Evolutionary conservation across 345 rosid genomes (phyloP).

Genomic region (Trapa bicornis): DNA sequence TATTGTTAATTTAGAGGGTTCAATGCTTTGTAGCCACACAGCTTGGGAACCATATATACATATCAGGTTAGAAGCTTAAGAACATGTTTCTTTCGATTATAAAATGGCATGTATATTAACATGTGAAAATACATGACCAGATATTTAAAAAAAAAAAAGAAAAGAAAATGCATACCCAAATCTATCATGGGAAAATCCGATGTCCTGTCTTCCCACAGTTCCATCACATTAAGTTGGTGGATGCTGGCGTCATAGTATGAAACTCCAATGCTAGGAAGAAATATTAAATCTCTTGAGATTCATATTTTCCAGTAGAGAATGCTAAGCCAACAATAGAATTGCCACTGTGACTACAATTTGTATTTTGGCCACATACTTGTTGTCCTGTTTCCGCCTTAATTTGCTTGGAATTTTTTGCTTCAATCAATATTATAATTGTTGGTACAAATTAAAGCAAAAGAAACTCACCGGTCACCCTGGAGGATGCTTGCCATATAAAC

Average conservation of each 20-base stretch:
- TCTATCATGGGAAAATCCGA: constrained; percentile 63
- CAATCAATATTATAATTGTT: not conserved
- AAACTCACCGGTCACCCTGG: constrained; percentile 62
- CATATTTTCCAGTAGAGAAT: not conserved
- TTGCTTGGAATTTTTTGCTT: not conserved
- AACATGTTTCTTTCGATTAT: not conserved
- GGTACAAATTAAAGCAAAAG: constrained; percentile 1
- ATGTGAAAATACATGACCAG: constrained; percentile 14
- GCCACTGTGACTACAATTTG: not conserved
- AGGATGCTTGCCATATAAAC: constrained; percentile 89
- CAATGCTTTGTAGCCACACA: not conserved
- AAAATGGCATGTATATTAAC: not conserved
- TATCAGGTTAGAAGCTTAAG: not conserved
- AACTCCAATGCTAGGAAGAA: constrained; percentile 55
- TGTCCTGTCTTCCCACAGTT: constrained; percentile 84
- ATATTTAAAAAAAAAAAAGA: constrained; percentile 5
- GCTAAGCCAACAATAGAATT: not conserved
- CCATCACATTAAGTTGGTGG: constrained; percentile 85
- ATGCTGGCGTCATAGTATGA: constrained; percentile 71
- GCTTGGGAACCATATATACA: not conserved
- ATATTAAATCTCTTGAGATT: not conserved
- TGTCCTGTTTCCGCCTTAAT: not conserved
- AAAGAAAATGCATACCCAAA: constrained; percentile 14
- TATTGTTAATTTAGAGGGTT: not conserved
- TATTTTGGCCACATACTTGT: no score